These are phyloP conservation scores for Gossypium schwendimanii DNA, from an alignment of 441 rosid genomes.

Conservation along the genomic window DNA sequence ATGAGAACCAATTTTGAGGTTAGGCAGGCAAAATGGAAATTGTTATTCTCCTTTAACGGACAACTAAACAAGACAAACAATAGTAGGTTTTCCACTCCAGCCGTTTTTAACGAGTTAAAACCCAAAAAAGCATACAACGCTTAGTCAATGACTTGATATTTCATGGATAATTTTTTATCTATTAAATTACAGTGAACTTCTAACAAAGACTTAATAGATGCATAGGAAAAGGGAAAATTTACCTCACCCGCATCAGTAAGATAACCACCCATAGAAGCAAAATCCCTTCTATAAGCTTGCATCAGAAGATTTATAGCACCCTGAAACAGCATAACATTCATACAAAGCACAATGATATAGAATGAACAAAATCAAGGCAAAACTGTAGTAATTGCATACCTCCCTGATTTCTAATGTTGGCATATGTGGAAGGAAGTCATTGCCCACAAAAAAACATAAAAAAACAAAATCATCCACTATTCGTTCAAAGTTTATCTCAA, in stretches of 20 bases:
- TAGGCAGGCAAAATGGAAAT: background rate
- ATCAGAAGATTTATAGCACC: constrained; percentile 91
- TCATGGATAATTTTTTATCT: background rate
- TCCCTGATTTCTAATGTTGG: constrained; percentile 97
- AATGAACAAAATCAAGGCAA: background rate
- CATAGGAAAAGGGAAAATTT: constrained; percentile 23
- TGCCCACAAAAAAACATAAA: constrained; percentile 93
- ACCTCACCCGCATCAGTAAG: constrained; percentile 98
- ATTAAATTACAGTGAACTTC: background rate
- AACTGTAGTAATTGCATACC: constrained; percentile 37
- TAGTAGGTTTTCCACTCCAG: background rate
- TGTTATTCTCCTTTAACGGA: background rate
- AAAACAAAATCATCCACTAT: constrained; percentile 95
- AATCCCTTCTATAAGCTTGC: constrained; percentile 83
- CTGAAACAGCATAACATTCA: constrained; percentile 35
- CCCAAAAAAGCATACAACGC: background rate
- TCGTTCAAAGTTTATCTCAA: constrained; percentile 66
- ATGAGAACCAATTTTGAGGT: background rate
- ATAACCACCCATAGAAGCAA: constrained; percentile 91
- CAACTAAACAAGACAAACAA: background rate
- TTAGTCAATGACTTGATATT: background rate
- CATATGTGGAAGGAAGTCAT: constrained; percentile 98
- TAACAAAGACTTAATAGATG: background rate
- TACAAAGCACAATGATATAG: constrained; percentile 4
- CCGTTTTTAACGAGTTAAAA: background rate